These are phyloP conservation scores for Retiboletus flavoniger DNA, from an alignment of 1,284 basidiomycete species.

Conservation along the genomic window DNA sequence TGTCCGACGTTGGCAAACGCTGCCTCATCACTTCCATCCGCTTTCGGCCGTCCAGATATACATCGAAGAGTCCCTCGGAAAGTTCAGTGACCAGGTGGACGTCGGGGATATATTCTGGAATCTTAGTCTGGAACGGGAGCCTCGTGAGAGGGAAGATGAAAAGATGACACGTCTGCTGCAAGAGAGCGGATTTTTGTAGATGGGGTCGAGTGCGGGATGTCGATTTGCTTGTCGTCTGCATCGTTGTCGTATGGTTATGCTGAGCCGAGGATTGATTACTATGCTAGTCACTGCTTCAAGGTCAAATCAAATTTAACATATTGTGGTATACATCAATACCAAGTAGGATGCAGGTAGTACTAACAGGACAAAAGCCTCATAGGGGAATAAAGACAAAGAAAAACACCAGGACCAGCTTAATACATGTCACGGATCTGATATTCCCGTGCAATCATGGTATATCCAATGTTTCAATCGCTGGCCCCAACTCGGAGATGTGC, in stretches of 20 bases:
- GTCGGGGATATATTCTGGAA: constrained; percentile 80
- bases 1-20: constrained; percentile 93
- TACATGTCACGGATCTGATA: background rate
- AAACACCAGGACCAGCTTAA: background rate
- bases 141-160: constrained; percentile 90
- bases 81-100: constrained; percentile 61
- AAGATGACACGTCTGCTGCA: constrained; percentile 87
- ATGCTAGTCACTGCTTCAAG: constrained; percentile 2
- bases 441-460: background rate
- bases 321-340: background rate
- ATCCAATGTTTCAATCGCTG: background rate
- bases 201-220: background rate
- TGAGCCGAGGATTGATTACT: constrained; percentile 14
- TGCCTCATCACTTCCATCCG: constrained; percentile 82
- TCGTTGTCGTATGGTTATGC: constrained; percentile 25
- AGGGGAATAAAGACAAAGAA: background rate
- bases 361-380: background rate
- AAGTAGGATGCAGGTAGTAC: background rate
- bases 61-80: constrained; percentile 74
- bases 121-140: constrained; percentile 83
- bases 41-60: constrained; percentile 72
- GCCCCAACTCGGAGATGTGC: background rate
- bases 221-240: constrained; percentile 3
- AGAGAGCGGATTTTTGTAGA: constrained; percentile 82
- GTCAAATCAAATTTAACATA: constrained; percentile 1